phyloP scores from a whole-genome alignment of 176 grass and related monocot genomes.

The Otatea glauca region DNA sequence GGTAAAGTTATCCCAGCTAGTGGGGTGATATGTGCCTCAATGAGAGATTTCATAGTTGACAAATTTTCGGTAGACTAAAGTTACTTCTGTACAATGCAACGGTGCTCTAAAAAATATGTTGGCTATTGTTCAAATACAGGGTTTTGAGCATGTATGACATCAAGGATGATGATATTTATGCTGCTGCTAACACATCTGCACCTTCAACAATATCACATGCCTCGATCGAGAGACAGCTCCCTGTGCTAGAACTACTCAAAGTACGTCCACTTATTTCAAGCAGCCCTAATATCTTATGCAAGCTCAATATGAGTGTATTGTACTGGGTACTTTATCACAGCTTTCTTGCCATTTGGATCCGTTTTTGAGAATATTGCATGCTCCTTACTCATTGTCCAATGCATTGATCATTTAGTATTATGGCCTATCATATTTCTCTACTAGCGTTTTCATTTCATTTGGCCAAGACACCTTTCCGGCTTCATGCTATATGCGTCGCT shows the following conservation, averaged over 20 bases:
- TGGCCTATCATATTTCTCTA: slow-evolving; percentile 28
- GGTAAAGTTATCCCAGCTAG: slow-evolving; percentile 5
- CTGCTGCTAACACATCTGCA: slow-evolving; percentile 48
- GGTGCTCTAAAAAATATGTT: slow-evolving; percentile 18
- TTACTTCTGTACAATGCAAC: slow-evolving; percentile 22
- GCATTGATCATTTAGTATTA: neutral
- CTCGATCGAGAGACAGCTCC: slow-evolving; percentile 64
- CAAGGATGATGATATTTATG: slow-evolving; percentile 70
- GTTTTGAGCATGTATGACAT: slow-evolving; percentile 83
- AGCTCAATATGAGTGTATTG: neutral
- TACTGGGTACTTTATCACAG: neutral
- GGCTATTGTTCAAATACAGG: slow-evolving; percentile 60
- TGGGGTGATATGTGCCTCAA: neutral
- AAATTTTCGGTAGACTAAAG: neutral
- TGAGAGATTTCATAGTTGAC: slow-evolving; percentile 25
- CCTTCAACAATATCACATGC: slow-evolving; percentile 43
- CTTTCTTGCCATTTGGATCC: neutral
- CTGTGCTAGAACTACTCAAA: slow-evolving; percentile 88
- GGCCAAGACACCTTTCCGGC: neutral
- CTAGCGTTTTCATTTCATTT: slow-evolving; percentile 27
- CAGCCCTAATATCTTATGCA: slow-evolving; percentile 28
- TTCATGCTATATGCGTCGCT: neutral
- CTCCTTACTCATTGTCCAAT: slow-evolving; percentile 16
- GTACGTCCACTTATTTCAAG: slow-evolving; percentile 56
- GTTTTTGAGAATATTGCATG: neutral